phyloP scores from a whole-genome alignment of 1,284 basidiomycete genomes.

The Ustilago xerochloae region DNA sequence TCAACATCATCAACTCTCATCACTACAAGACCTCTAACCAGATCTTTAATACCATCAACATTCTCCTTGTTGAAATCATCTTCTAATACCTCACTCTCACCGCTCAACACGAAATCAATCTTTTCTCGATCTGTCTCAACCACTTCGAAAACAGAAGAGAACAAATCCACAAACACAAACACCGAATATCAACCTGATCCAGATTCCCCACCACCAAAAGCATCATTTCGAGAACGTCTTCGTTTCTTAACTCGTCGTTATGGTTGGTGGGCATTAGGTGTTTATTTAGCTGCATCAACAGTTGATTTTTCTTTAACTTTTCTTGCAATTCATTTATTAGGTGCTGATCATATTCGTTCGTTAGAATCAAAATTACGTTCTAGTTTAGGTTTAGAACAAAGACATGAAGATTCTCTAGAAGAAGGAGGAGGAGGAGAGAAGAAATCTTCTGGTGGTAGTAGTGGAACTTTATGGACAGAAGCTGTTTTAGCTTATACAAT shows the following conservation, averaged over 20 bases:
- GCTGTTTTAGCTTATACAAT: constrained; percentile 90
- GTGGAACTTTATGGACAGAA: constrained; percentile 80
- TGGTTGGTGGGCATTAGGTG: constrained; percentile 66
- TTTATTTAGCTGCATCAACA: constrained; percentile 56
- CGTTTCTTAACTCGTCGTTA: constrained; percentile 60
- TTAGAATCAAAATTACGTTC: constrained; percentile 73
- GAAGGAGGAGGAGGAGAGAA: background rate
- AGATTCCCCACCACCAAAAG: constrained; percentile 38
- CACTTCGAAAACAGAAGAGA: background rate
- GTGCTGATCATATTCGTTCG: constrained; percentile 86
- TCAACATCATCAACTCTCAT: constrained; percentile 2
- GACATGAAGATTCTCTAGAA: constrained; percentile 17
- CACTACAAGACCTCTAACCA: background rate
- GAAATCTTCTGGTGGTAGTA: background rate
- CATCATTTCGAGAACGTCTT: constrained; percentile 49
- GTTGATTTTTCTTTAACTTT: constrained; percentile 75
- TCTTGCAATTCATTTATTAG: constrained; percentile 83
- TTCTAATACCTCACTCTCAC: background rate
- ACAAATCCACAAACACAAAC: background rate
- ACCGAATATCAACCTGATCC: constrained; percentile 7
- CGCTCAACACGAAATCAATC: background rate
- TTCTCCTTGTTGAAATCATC: background rate
- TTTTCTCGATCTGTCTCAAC: background rate
- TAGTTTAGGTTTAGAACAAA: constrained; percentile 59
- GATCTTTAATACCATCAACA: background rate